Percentiles rank a stretch among this genome's conserved stretches.
Evolutionary conservation across 306 rosid genomes (phyloP).

Genomic region (Sphenostylis stenocarpa): DNA sequence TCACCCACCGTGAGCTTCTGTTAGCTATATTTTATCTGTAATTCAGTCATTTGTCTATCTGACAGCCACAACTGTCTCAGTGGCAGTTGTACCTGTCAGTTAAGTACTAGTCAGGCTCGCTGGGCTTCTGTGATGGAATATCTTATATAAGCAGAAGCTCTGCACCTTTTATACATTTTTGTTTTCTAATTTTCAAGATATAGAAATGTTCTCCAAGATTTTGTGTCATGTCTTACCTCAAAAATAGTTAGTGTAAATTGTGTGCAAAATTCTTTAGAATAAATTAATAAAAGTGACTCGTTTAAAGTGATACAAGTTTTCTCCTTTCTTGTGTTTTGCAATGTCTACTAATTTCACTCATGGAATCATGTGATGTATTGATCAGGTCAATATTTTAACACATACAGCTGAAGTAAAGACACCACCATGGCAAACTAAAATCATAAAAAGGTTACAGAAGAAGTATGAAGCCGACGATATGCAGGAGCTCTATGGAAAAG

Average conservation of each 20-base stretch:
- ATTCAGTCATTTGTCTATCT: neutral
- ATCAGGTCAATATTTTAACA: constrained; percentile 66
- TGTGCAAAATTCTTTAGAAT: neutral
- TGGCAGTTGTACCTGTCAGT: neutral
- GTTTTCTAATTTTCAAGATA: neutral
- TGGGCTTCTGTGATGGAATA: no score
- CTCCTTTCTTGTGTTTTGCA: neutral
- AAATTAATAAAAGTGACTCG: neutral
- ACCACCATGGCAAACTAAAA: constrained; percentile 38
- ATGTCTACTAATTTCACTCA: constrained; percentile 23
- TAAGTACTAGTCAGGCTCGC: neutral
- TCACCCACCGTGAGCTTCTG: no score
- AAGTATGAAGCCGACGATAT: constrained; percentile 46
- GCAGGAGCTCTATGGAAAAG: constrained; percentile 29
- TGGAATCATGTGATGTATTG: constrained; percentile 20
- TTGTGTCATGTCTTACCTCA: neutral
- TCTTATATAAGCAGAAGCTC: neutral
- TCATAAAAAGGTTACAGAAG: constrained; percentile 44
- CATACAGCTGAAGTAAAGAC: constrained; percentile 55
- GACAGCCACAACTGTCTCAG: neutral
- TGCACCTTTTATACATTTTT: neutral
- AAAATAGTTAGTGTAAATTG: neutral
- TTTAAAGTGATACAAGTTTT: neutral
- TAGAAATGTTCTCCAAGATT: neutral
- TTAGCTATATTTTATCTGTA: neutral